Evolutionary conservation across 768 basidiomycete species (phyloP).

Genomic region (Pulveroboletus sp.): DNA sequence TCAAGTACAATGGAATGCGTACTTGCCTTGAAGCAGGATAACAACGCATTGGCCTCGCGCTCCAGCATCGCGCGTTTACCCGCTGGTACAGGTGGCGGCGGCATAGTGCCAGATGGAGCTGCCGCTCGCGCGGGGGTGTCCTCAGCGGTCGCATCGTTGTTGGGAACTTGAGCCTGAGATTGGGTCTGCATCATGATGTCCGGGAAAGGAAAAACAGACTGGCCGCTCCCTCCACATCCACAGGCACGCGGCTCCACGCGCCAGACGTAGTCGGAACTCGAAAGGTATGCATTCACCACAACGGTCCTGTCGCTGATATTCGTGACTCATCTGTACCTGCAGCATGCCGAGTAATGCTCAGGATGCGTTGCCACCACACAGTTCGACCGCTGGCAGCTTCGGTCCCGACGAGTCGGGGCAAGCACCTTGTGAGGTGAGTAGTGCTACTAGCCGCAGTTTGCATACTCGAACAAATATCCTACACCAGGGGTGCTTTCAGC

Average conservation of each 20-base stretch:
- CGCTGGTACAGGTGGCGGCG: constrained; percentile 46
- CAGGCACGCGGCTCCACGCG: not conserved
- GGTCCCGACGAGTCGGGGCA: constrained; percentile 9
- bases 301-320: not conserved
- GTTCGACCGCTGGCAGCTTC: constrained; percentile 16
- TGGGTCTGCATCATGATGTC: constrained; percentile 42
- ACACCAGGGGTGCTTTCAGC: constrained; percentile 39
- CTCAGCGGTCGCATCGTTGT: constrained; percentile 10
- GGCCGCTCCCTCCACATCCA: not conserved
- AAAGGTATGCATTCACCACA: constrained; percentile 1
- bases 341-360: constrained; percentile 23
- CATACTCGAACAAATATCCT: not conserved
- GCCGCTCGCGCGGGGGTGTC: constrained; percentile 26
- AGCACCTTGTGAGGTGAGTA: constrained; percentile 14
- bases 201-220: constrained; percentile 24
- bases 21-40: constrained; percentile 54
- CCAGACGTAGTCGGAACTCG: constrained; percentile 2
- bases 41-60: constrained; percentile 60
- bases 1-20: not conserved
- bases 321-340: not conserved
- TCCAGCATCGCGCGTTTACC: constrained; percentile 46
- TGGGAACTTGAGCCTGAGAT: constrained; percentile 31
- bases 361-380: constrained; percentile 13
- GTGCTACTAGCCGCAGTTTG: not conserved
- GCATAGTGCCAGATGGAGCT: constrained; percentile 39